These are phyloP conservation scores for Scheffersomyces segobiensis DNA, from an alignment of 1,139 yeast species.

Conservation along the genomic window DNA sequence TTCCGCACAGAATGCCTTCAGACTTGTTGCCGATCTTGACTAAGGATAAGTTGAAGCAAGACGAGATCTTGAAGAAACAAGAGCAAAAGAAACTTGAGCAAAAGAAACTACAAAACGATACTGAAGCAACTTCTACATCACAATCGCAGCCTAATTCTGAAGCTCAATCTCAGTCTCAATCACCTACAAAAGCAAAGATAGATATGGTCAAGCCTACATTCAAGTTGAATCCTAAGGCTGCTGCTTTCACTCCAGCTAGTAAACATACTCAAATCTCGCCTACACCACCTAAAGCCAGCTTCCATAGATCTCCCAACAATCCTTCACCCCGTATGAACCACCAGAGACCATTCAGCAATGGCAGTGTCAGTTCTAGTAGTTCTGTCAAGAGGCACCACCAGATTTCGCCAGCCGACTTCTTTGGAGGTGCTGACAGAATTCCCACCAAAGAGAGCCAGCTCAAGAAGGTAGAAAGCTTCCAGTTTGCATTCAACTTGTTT, in stretches of 20 bases:
- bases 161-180: background rate
- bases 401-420: conserved; percentile 45
- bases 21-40: conserved; percentile 77
- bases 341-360: conserved; percentile 32
- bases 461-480: conserved; percentile 38
- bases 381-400: conserved; percentile 40
- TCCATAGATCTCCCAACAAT: conserved; percentile 27
- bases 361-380: conserved; percentile 11
- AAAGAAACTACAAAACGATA: background rate
- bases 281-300: conserved; percentile 28
- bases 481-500: conserved; percentile 60
- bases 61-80: conserved; percentile 52
- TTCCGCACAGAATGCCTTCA: conserved; percentile 70
- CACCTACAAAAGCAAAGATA: conserved; percentile 10
- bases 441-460: conserved; percentile 47
- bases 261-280: conserved; percentile 31
- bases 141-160: background rate
- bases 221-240: conserved; percentile 71
- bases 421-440: conserved; percentile 48
- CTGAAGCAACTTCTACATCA: conserved; percentile 1
- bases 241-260: conserved; percentile 63
- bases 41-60: conserved; percentile 65
- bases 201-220: conserved; percentile 50
- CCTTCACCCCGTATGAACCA: conserved; percentile 38
- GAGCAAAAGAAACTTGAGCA: conserved; percentile 15